phyloP scores from a whole-genome alignment of 1,284 basidiomycete genomes.

The Puccinia triticina region DNA sequence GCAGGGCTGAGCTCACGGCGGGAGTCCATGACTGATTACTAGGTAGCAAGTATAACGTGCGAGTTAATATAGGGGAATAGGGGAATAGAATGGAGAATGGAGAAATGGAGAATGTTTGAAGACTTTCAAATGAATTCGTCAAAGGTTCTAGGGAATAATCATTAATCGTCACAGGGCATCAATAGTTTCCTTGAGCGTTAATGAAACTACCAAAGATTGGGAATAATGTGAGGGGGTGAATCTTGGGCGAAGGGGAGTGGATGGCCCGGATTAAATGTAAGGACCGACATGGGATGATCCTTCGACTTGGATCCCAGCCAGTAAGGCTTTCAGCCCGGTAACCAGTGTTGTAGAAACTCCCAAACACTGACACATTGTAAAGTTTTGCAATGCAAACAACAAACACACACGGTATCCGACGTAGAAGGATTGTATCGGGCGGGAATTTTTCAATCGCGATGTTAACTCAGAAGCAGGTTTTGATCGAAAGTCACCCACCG shows the following conservation, averaged over 20 bases:
- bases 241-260: not conserved
- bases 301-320: not conserved
- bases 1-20: not conserved
- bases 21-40: not conserved
- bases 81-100: not conserved
- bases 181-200: not conserved
- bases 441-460: conserved; percentile 25
- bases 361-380: conserved; percentile 22
- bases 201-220: not conserved
- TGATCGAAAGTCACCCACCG: not conserved
- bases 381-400: not conserved
- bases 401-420: conserved; percentile 29
- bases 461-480: not conserved
- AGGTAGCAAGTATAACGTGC: not conserved
- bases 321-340: not conserved
- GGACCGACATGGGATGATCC: conserved; percentile 10
- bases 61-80: not conserved
- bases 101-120: not conserved
- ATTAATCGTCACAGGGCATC: conserved; percentile 27
- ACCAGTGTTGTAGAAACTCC: conserved; percentile 34
- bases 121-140: not conserved
- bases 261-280: conserved; percentile 15
- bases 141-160: not conserved
- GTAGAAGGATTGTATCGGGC: conserved; percentile 26
- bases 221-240: not conserved